These are phyloP conservation scores for Hanseniaspora lindneri DNA, from an alignment of 805 yeast genomes.

Conservation along the genomic window DNA sequence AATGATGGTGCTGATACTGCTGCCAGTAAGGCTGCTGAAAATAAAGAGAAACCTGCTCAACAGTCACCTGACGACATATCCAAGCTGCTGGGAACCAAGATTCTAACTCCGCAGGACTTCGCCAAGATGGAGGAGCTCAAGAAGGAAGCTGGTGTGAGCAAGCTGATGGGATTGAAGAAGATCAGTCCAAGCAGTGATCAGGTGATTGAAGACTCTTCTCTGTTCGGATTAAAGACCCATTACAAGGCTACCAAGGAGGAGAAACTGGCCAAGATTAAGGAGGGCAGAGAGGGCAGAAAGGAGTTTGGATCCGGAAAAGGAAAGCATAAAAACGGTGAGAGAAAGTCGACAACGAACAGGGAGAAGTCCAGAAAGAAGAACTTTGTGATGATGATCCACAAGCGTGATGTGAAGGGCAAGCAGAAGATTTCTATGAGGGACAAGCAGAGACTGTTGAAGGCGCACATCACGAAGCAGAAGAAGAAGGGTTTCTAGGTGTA, in stretches of 20 bases:
- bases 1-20: too few species aligned
- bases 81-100: conserved; percentile 56
- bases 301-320: conserved; percentile 83
- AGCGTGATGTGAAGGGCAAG: conserved; percentile 86
- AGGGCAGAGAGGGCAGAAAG: conserved; percentile 88
- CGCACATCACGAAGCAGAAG: conserved; percentile 84
- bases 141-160: conserved; percentile 74
- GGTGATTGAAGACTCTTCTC: conserved; percentile 61
- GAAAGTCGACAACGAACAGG: conserved; percentile 82
- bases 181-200: conserved; percentile 50
- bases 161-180: conserved; percentile 49
- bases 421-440: conserved; percentile 81
- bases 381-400: conserved; percentile 97
- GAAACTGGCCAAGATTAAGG: conserved; percentile 71
- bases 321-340: conserved; percentile 44
- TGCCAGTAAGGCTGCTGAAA: too few species aligned
- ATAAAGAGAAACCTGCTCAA: conserved; percentile 21
- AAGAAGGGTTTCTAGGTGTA: conserved; percentile 51
- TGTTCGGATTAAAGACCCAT: conserved; percentile 62
- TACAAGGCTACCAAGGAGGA: conserved; percentile 84
- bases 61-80: conserved; percentile 37
- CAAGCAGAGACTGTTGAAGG: conserved; percentile 71
- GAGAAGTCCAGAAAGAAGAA: conserved; percentile 98
- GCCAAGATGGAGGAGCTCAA: conserved; percentile 85
- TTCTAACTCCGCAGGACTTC: conserved; percentile 94